Conservation (phyloP, 2,329 filamentous ascomycete genomes). For the Parastagonospora avenae region DNA sequence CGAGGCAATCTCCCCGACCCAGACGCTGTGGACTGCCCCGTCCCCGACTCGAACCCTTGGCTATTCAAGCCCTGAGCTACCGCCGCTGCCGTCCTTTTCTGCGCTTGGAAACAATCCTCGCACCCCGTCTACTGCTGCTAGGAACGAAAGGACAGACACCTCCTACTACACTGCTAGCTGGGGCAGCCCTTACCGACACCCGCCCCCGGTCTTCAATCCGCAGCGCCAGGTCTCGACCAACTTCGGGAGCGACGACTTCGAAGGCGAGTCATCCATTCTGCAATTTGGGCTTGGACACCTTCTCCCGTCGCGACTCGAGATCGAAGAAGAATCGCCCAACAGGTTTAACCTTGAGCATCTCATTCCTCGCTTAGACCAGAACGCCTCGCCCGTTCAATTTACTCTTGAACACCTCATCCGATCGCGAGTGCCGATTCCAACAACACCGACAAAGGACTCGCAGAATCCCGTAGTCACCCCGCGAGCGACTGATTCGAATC, state of each 20-base stretch:
- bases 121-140: conserved; percentile 42
- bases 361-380: conserved; percentile 39
- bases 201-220: conserved; percentile 54
- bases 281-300: conserved; percentile 48
- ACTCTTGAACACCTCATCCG: conserved; percentile 48
- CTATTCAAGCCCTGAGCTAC: conserved; percentile 50
- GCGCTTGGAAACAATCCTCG: conserved; percentile 37
- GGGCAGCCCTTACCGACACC: conserved; percentile 85
- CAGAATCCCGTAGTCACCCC: conserved; percentile 30
- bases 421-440: conserved; percentile 38
- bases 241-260: conserved; percentile 47
- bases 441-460: conserved; percentile 32
- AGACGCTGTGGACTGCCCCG: conserved; percentile 46
- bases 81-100: conserved; percentile 42
- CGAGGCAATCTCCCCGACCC: conserved; percentile 40
- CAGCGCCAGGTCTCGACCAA: conserved; percentile 34
- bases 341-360: conserved; percentile 48
- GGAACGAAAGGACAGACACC: conserved; percentile 50
- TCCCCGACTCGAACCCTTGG: conserved; percentile 49
- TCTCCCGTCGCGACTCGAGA: conserved; percentile 41
- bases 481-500: conserved; percentile 40
- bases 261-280: conserved; percentile 43
- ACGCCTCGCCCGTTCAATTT: conserved; percentile 43
- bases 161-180: conserved; percentile 77
- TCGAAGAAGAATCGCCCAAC: conserved; percentile 40